A percentile compares a stretch with the other conserved stretches of the same genome.
These are phyloP conservation scores for Kodamaea derodonti DNA, from an alignment of 1,139 yeast genomes.

Conservation along the genomic window DNA sequence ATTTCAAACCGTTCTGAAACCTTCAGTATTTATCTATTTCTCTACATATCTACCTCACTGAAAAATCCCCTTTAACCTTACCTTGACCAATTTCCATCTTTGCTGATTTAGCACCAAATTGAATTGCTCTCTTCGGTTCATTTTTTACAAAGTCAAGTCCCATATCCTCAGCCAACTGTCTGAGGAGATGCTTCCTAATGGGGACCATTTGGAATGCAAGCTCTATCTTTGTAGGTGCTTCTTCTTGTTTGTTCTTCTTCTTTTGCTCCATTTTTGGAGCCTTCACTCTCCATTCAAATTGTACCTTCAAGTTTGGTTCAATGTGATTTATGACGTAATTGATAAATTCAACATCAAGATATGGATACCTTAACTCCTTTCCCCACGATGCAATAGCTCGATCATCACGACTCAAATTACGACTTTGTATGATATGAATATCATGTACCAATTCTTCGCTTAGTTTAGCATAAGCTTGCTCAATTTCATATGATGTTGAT, in stretches of 20 bases:
- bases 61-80: constrained; percentile 60
- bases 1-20: too few species aligned
- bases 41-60: too few species aligned
- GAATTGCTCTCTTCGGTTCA: constrained; percentile 93
- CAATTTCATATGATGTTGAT: constrained; percentile 15
- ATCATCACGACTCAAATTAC: constrained; percentile 91
- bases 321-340: constrained; percentile 43
- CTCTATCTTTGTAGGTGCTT: constrained; percentile 26
- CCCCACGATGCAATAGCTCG: constrained; percentile 85
- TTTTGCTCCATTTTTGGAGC: background rate
- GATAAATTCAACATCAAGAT: constrained; percentile 63
- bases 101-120: constrained; percentile 94
- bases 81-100: constrained; percentile 78
- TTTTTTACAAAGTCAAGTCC: constrained; percentile 55
- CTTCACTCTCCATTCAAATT: constrained; percentile 11
- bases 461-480: constrained; percentile 20
- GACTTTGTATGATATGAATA: constrained; percentile 64
- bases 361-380: constrained; percentile 87
- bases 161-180: constrained; percentile 55
- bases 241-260: constrained; percentile 5
- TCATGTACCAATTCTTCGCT: constrained; percentile 60
- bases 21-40: too few species aligned
- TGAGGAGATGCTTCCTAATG: constrained; percentile 57
- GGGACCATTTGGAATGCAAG: constrained; percentile 25
- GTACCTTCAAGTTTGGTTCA: constrained; percentile 50